Conservation (phyloP, 2,329 filamentous ascomycete species). For the Arthrobotrys sphaeroides region DNA sequence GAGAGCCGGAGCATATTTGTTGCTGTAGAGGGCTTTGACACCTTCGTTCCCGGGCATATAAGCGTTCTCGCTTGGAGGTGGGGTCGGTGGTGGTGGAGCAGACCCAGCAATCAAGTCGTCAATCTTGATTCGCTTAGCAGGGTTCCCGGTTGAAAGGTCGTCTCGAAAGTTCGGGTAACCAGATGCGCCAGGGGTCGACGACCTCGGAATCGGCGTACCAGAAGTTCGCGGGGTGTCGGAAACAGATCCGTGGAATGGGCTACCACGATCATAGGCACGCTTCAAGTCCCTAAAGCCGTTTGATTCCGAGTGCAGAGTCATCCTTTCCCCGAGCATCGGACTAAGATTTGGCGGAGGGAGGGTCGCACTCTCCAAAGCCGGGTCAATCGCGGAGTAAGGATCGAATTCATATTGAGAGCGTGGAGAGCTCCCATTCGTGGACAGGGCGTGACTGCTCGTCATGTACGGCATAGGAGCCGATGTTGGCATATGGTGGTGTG, state of each 20-base stretch:
- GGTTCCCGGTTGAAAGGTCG: slow-evolving; percentile 56
- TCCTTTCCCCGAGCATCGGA: slow-evolving; percentile 54
- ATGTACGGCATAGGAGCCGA: slow-evolving; percentile 49
- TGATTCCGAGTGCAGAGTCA: slow-evolving; percentile 54
- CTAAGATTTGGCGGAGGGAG: slow-evolving; percentile 59
- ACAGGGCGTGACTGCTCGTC: slow-evolving; percentile 56
- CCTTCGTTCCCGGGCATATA: slow-evolving; percentile 68
- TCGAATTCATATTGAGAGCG: slow-evolving; percentile 66
- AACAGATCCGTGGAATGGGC: slow-evolving; percentile 59
- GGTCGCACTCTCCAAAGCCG: slow-evolving; percentile 68
- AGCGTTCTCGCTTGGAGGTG: slow-evolving; percentile 63
- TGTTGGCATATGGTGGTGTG: slow-evolving; percentile 55
- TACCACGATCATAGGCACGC: slow-evolving; percentile 59
- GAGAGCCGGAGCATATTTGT: slow-evolving; percentile 78
- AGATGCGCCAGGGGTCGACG: slow-evolving; percentile 55
- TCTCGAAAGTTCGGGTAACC: slow-evolving; percentile 55
- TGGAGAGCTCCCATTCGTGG: slow-evolving; percentile 63
- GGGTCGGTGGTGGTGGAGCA: slow-evolving; percentile 68
- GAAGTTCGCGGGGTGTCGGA: slow-evolving; percentile 64
- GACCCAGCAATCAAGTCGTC: slow-evolving; percentile 76
- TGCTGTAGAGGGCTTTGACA: slow-evolving; percentile 76
- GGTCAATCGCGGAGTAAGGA: slow-evolving; percentile 72
- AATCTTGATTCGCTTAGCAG: slow-evolving; percentile 75
- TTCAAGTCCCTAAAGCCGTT: slow-evolving; percentile 57
- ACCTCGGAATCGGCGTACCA: slow-evolving; percentile 62